Evolutionary conservation across 257 asterid species (phyloP).

Genomic region (Solanum corneliomulleri): DNA sequence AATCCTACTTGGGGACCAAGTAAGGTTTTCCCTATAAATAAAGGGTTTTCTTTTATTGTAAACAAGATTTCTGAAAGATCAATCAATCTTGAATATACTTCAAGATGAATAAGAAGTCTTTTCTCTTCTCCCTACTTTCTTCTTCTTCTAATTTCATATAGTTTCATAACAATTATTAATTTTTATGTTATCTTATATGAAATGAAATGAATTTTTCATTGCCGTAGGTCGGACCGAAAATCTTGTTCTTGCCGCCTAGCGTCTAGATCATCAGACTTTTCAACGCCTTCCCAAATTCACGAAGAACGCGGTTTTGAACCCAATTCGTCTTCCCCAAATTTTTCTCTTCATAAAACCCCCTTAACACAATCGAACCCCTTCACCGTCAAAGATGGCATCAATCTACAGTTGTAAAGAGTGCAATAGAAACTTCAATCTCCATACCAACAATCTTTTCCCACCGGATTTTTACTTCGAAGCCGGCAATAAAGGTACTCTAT

Average conservation of each 20-base stretch:
- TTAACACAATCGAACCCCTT: not conserved
- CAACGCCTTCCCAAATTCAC: not conserved
- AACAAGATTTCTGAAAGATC: too few species aligned
- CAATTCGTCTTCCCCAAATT: not conserved
- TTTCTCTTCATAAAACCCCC: not conserved
- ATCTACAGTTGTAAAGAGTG: slow-evolving; percentile 74
- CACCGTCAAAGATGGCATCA: slow-evolving; percentile 39
- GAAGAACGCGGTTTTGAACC: not conserved
- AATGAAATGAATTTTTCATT: not conserved
- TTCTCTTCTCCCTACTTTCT: too few species aligned
- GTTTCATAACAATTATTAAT: too few species aligned
- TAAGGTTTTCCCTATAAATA: too few species aligned
- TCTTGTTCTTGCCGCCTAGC: not conserved
- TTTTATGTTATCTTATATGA: too few species aligned
- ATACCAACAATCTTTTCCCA: slow-evolving; percentile 43
- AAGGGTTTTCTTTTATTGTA: too few species aligned
- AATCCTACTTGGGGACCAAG: too few species aligned
- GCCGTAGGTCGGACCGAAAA: not conserved
- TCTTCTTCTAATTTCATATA: too few species aligned
- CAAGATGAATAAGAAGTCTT: too few species aligned
- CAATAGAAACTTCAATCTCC: slow-evolving; percentile 63
- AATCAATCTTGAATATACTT: too few species aligned
- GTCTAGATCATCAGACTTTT: not conserved
- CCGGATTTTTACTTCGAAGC: slow-evolving; percentile 87
- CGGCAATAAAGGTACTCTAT: slow-evolving; percentile 73